Base-by-base conservation (phyloP, 208 protist species). In the Trypanosoma caninum region DNA sequence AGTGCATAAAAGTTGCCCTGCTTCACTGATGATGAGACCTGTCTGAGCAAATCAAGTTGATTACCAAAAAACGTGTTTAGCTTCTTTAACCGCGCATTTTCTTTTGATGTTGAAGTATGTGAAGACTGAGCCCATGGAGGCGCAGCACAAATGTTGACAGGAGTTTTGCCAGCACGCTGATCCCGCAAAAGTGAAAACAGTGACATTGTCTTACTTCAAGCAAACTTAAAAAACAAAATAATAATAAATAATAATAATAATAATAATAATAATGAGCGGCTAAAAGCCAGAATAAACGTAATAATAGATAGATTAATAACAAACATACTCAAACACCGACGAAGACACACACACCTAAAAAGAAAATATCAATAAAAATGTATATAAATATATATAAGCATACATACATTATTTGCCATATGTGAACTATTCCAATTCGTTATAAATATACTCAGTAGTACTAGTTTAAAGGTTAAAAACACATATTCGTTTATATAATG, bases 11-110 rank as follows among this genome's bases (percentile, higher is more conserved):
- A 62, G 40, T 65, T 38, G 7, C 67, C 54, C 0, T 25, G 23
- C 16, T 59, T 41, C 73, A 66, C 74, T 5, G 55, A 48, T 16
- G 41, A 35, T 3, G 16, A 31, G 10, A 79, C 58, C 9, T 41
- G 37, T 23, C 25, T 42, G 1, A 78, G 59, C 13, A 72, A 46
- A 27, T 48, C 30, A 27, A 22, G 57, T 23, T 70, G 65, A 0
- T 60, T 56, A 22, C 7, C 35, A 31, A 40, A 70, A 23, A 64
- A 40, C 16, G 45, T 54, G 10, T 63, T 61, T 0, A 70, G 37
- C 30, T 52, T 27, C 16, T 14, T 10, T 14, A 50, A 28, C 50
- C 51, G 48, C 10, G n/a, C 7, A 31, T 11, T 40, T 27, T 62
- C 56, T n/a, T 35, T n/a, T 20, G 23, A 8, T 8, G 28, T 35